Evolutionary conservation across 768 basidiomycete species (phyloP).

Genomic region (Amanita pseudoporphyria): DNA sequence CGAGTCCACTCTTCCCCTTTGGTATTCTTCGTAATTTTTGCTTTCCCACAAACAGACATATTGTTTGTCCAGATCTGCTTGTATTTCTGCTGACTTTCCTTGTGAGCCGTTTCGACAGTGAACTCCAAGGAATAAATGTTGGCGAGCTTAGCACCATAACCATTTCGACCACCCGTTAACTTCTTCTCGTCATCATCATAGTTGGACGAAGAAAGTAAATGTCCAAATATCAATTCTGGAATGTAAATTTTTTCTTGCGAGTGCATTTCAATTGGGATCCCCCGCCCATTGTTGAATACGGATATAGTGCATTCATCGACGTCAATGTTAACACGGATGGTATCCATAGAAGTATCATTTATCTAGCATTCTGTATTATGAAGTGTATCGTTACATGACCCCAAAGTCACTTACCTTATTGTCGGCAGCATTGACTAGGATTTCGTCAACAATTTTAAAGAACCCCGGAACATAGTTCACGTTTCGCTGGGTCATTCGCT

Average conservation of each 20-base stretch:
- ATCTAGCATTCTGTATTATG: conserved; percentile 40
- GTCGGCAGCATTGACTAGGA: conserved; percentile 97
- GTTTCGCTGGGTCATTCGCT: conserved; percentile 75
- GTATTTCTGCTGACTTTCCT: conserved; percentile 79
- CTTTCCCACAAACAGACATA: conserved; percentile 80
- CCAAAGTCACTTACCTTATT: conserved; percentile 66
- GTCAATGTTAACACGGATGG: conserved; percentile 82
- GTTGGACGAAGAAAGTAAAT: conserved; percentile 90
- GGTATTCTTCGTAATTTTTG: conserved; percentile 89
- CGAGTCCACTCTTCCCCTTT: conserved; percentile 87
- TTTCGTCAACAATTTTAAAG: conserved; percentile 99
- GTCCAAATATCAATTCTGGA: conserved; percentile 95
- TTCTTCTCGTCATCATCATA: conserved; percentile 99
- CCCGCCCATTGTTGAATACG: conserved; percentile 90
- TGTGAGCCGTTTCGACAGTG: conserved; percentile 92
- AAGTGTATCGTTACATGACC: neutral
- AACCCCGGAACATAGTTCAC: conserved; percentile 94
- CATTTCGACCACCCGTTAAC: conserved; percentile 95
- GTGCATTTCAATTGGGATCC: conserved; percentile 97
- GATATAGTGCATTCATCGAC: conserved; percentile 78
- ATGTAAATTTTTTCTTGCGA: conserved; percentile 89
- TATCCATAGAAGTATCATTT: conserved; percentile 87
- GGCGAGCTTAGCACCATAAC: conserved; percentile 95
- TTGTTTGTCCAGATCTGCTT: conserved; percentile 92
- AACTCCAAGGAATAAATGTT: conserved; percentile 98